Conservation (phyloP, 139 green algal species). For the Eudorina sp. region DNA sequence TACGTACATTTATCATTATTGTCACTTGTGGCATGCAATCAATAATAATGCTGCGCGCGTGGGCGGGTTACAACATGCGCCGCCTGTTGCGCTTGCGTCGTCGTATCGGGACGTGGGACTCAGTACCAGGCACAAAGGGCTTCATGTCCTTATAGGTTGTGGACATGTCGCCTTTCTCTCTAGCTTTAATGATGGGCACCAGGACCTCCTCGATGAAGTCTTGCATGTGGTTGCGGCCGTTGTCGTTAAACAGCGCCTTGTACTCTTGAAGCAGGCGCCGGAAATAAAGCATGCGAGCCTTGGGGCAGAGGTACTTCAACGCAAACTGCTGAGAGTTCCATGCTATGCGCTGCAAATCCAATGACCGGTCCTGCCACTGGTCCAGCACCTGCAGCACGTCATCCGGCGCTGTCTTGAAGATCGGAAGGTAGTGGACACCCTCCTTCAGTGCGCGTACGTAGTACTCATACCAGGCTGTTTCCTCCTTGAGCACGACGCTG, state of each 20-base stretch:
- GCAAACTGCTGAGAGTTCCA: constrained; percentile 18
- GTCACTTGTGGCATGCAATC: too few species aligned
- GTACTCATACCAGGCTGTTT: constrained; percentile 7
- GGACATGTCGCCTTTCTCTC: not conserved
- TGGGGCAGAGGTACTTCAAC: not conserved
- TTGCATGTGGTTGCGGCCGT: not conserved
- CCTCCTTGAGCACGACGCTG: constrained; percentile 13
- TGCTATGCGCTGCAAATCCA: not conserved
- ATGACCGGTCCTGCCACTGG: not conserved
- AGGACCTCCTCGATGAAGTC: not conserved
- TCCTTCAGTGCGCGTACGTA: not conserved
- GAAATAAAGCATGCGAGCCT: not conserved
- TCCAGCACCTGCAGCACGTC: not conserved
- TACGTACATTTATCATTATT: too few species aligned
- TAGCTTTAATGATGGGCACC: not conserved
- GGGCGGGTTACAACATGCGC: too few species aligned
- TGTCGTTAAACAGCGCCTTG: not conserved
- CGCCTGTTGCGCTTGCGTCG: too few species aligned
- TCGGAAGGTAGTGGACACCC: constrained; percentile 27
- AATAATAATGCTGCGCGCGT: too few species aligned
- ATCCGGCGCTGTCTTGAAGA: constrained; percentile 15
- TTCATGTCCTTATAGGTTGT: not conserved
- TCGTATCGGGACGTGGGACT: too few species aligned
- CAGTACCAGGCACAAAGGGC: not conserved
- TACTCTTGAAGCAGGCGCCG: not conserved